Conservation (phyloP, 768 basidiomycete species). For the Fomitopsis serialis region DNA sequence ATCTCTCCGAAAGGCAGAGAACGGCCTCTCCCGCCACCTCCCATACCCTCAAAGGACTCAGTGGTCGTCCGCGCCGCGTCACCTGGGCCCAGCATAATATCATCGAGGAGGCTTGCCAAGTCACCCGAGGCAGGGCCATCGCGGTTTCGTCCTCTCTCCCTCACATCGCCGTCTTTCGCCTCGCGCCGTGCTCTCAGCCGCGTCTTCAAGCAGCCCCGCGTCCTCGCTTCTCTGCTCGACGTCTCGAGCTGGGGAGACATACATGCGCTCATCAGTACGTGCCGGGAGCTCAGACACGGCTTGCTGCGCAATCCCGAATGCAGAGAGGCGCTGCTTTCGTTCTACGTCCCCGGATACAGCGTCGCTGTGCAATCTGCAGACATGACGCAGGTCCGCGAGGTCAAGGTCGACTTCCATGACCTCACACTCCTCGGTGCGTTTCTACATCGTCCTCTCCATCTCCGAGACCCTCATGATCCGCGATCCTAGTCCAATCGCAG, state of each 20-base stretch:
- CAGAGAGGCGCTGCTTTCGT: slow-evolving; percentile 35
- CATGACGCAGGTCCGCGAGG: slow-evolving; percentile 33
- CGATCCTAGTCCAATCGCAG: slow-evolving; percentile 55
- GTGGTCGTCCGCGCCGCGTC: background rate
- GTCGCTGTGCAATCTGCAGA: slow-evolving; percentile 38
- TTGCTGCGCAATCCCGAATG: slow-evolving; percentile 25
- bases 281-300: slow-evolving; percentile 27
- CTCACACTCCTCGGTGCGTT: slow-evolving; percentile 62
- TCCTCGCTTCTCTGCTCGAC: slow-evolving; percentile 29
- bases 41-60: background rate
- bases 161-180: slow-evolving; percentile 1
- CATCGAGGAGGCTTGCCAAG: background rate
- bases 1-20: slow-evolving; percentile 10
- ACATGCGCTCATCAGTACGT: slow-evolving; percentile 32
- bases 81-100: background rate
- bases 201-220: slow-evolving; percentile 28
- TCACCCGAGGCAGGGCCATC: slow-evolving; percentile 1
- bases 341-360: slow-evolving; percentile 55
- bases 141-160: slow-evolving; percentile 2
- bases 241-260: slow-evolving; percentile 35
- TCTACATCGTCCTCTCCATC: slow-evolving; percentile 6
- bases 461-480: background rate
- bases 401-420: slow-evolving; percentile 52
- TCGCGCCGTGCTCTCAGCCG: slow-evolving; percentile 18
- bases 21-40: slow-evolving; percentile 17